Evolutionary conservation across 2,329 filamentous ascomycete genomes (phyloP).

Genomic region (Scopulariopsis brevicaulis): DNA sequence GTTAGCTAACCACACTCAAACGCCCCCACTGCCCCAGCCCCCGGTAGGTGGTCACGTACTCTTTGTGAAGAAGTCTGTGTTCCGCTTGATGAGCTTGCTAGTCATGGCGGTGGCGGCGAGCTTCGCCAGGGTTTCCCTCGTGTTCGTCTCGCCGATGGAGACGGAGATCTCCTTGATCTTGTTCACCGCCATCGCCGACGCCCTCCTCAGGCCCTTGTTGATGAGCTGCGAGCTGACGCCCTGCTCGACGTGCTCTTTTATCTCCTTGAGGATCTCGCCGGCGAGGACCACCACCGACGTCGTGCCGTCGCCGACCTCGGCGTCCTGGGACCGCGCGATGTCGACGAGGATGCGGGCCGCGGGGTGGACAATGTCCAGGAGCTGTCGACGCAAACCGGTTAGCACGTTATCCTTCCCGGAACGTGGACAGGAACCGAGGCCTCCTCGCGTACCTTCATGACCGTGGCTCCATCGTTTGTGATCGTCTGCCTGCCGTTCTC

Average conservation of each 20-base stretch:
- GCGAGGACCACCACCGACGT: slow-evolving; percentile 95
- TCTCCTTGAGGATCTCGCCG: slow-evolving; percentile 95
- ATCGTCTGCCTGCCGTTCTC: slow-evolving; percentile 94
- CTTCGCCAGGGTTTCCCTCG: slow-evolving; percentile 78
- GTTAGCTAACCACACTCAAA: neutral
- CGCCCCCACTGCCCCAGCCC: neutral
- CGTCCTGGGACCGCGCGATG: slow-evolving; percentile 97
- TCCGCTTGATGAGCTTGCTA: slow-evolving; percentile 97
- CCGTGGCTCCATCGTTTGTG: slow-evolving; percentile 96
- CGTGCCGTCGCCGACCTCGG: slow-evolving; percentile 95
- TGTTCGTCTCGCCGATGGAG: slow-evolving; percentile 69
- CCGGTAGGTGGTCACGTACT: slow-evolving; percentile 30
- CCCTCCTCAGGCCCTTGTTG: slow-evolving; percentile 87
- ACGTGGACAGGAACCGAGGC: neutral
- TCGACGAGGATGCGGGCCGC: slow-evolving; percentile 95
- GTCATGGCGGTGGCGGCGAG: slow-evolving; percentile 96
- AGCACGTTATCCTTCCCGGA: neutral
- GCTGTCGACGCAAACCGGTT: slow-evolving; percentile 33
- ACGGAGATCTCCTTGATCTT: slow-evolving; percentile 98
- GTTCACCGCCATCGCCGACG: slow-evolving; percentile 85
- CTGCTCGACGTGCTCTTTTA: slow-evolving; percentile 92
- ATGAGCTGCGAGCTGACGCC: slow-evolving; percentile 96
- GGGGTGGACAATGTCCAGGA: slow-evolving; percentile 96
- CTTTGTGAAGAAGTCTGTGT: slow-evolving; percentile 94
- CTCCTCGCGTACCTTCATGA: slow-evolving; percentile 70